Evolutionary conservation across 768 basidiomycete genomes (phyloP), one percentile per base, ranked within the genome.

Genomic region (Nevesoporus exiguus): DNA sequence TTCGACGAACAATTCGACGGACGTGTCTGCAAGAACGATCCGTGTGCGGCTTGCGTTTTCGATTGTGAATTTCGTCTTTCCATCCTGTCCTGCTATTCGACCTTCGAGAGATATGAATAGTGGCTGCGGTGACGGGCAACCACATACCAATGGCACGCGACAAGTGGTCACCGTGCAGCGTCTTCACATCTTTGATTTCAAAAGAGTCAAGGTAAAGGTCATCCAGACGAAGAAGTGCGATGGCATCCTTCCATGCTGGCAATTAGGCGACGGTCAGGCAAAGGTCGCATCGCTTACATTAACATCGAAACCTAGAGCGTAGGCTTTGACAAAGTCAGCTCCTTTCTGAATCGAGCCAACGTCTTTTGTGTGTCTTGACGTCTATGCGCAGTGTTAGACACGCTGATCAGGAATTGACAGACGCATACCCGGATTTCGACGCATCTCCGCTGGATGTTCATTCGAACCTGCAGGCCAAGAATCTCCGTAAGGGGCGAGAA

Each of bases 101-200:
- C 93, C 90, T 92, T 61, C 10, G 49, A 49, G 25, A 47, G 17
- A 19, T 34, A 53, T 59, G 19, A 66, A 47, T 22, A 15, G 43
- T 17, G n/a, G 54, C 25, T 45, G 22, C 33, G 5, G 42, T 3
- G 30, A 27, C 30, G 21, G 9, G 48, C n/a, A 21, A n/a, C 22
- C 15, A 63, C 76, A 39, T 57, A 84, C 93, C 97, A 57, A 99
- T 98, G 10, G 97, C 97, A 59, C 97, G 89, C n/a, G 94, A 93
- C 9, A 99, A 77, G 71, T 99, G 97, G 65, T 99, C 97, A 2
- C 97, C 97, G 56, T 97, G 94, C 7, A 99, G 80, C 0, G 93
- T 96, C 75, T 99, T 99, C 49, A 98, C 94, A 62, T 99, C 97
- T 71, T 98, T 98, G 71, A 99, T 96, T 72, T 99, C 97, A 65